Base-by-base conservation (phyloP, 345 rosid genomes). In the Erodium maritimum region DNA sequence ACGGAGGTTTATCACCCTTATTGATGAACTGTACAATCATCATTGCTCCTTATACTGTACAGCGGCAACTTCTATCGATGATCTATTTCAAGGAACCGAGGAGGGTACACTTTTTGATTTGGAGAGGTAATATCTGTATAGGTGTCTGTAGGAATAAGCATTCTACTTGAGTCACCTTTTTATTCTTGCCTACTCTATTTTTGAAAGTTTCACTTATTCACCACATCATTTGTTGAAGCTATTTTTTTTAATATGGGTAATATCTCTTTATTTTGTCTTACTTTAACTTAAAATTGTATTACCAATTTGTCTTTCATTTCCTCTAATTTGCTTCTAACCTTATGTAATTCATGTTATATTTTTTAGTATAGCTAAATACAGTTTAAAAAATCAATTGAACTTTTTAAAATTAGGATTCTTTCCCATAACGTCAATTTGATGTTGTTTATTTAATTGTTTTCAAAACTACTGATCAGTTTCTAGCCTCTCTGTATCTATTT, bases 1-100 rank as follows among this genome's bases (percentile, higher is more conserved):
- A 52, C 91, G 97, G 64, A 80, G 97, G 73, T 91, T 91, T 75
- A 88, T 91, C 67, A 88, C 97, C 48, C 90, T 91, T 59, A 63
- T 91, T 5, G 97, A 91, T 72, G 97, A 91, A 78, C 73, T 91
- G 52, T 88, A 91, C 77, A 91, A 91, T 73, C 94, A 85, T 69
- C 97, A 88, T 66, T 88, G 97, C 79, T 53, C 80, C 76, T 79
- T 91, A 54, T 69, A 79, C 71, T 88, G 86, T 65, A 64, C 71
- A 12, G 87, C 96, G 1, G 84, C 88, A 58, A 57, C 88, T 65
- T 80, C 91, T 54, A 82, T 91, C 46, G 97, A 91, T 67, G 95
- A 91, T 59, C 76, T 88, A 67, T 91, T 91, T 71, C 90, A 88
- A 76, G 97, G 96, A 80, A 86, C 95, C 56, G 95, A 90, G 60